Conservation (phyloP, 371 early-diverging fungal genomes). For the Gilbertella persicaria region DNA sequence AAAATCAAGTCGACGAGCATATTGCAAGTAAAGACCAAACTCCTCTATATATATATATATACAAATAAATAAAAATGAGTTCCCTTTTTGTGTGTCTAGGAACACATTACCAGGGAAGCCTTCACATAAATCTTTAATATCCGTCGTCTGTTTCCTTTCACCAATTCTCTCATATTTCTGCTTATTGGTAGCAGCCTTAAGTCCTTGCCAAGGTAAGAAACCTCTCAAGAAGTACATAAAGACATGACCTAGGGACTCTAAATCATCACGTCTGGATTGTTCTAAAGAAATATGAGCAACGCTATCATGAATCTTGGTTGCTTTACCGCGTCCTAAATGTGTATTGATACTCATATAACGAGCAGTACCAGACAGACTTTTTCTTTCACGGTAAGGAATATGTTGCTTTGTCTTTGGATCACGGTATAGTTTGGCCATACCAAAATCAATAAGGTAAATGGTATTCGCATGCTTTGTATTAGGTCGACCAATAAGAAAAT, state of each 20-base stretch:
- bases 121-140: slow-evolving; percentile 85
- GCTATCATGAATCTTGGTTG: no score
- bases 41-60: slow-evolving; percentile 66
- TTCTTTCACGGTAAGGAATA: slow-evolving; percentile 91
- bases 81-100: neutral
- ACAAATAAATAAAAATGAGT: slow-evolving; percentile 1
- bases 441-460: slow-evolving; percentile 93
- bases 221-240: slow-evolving; percentile 98
- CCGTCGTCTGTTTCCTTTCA: slow-evolving; percentile 91
- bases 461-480: slow-evolving; percentile 63
- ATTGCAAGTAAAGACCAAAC: slow-evolving; percentile 80
- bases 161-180: slow-evolving; percentile 98
- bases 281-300: slow-evolving; percentile 49
- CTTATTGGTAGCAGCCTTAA: slow-evolving; percentile 96
- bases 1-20: slow-evolving; percentile 77
- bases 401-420: slow-evolving; percentile 93
- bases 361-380: slow-evolving; percentile 96
- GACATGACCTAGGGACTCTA: slow-evolving; percentile 97
- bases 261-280: slow-evolving; percentile 96
- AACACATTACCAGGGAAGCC: slow-evolving; percentile 66
- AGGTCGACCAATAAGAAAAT: slow-evolving; percentile 94
- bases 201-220: slow-evolving; percentile 96
- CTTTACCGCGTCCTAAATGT: slow-evolving; percentile 83
- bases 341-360: slow-evolving; percentile 98
- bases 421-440: slow-evolving; percentile 96